phyloP scores from a whole-genome alignment of 441 rosid genomes.

The Bruguiera hainesii region DNA sequence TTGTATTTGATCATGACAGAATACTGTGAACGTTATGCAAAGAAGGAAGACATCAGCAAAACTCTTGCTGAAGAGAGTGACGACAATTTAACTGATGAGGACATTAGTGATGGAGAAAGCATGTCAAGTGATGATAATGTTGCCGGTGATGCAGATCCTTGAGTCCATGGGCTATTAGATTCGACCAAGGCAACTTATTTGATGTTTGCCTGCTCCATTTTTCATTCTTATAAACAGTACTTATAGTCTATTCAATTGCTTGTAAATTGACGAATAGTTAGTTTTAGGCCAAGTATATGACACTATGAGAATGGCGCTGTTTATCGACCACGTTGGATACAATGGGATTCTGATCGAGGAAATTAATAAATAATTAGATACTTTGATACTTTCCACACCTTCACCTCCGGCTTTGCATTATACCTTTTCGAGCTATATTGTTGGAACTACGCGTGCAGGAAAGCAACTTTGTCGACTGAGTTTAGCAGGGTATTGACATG shows the following conservation, averaged over 20 bases:
- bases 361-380: conserved; percentile 1
- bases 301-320: conserved; percentile 9
- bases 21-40: conserved; percentile 47
- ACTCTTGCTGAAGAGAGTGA: conserved; percentile 26
- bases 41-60: conserved; percentile 36
- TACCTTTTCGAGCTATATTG: background rate
- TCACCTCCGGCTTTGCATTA: background rate
- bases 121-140: conserved; percentile 38
- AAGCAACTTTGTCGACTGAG: too few relatives aligned
- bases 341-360: conserved; percentile 15
- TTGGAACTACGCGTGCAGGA: too few relatives aligned
- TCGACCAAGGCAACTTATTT: conserved; percentile 5
- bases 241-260: conserved; percentile 5
- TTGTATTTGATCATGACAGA: conserved; percentile 29
- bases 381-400: background rate
- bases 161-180: background rate
- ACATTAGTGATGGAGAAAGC: conserved; percentile 34
- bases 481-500: too few relatives aligned
- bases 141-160: conserved; percentile 46
- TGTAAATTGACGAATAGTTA: conserved; percentile 21
- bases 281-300: conserved; percentile 12
- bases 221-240: background rate
- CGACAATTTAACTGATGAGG: conserved; percentile 33
- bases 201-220: conserved; percentile 1
- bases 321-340: conserved; percentile 3